Evolutionary conservation across 352 stramenopile genomes (phyloP), one percentile per base, ranked within the genome.

Genomic region (Phytophthora aleatoria): DNA sequence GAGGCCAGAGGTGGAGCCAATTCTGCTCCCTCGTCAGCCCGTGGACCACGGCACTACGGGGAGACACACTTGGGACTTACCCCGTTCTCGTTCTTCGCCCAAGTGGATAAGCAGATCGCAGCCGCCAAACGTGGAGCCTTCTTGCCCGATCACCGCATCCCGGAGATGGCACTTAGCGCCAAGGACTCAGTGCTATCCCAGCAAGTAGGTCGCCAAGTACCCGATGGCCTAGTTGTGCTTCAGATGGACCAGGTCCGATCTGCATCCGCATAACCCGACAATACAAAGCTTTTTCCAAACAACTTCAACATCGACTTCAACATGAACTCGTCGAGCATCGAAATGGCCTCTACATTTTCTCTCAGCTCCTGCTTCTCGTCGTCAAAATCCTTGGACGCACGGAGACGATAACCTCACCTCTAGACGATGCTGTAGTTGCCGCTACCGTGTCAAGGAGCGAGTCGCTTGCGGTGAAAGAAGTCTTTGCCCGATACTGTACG

Each of bases 131-230:
- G 81, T 7, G 79, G 83, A 1, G 54, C 57, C 1, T 85, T 85
- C 63, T 53, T 87, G 2, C 54, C 79, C 1, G 81, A 87, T 15
- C 57, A 77, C 10, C 48, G 51, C 20, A 43, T 68, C 2, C 81
- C 70, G 0, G 64, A 54, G 31, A 90, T 92, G 76, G 79, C 81
- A 10, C 71, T 92, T 13, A 89, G 81, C 39, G 61, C 80, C 27
- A 69, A 61, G n/a, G 81, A 92, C 47, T 79, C 57, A 2, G 36
- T 69, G 16, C 51, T 75, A 27, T 41, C 43, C 9, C 62, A 55
- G 10, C 54, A 69, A 42, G 2, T 9, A 36, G 48, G 24, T 3
- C 48, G 39, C 9, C 41, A 50, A 44, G 41, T 26, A 5, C 12
- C 20, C 1, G 45, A 44, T 12, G 41, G 48, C 2, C 13, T 61